A percentile compares a stretch with the other conserved stretches of the same genome.
Conservation (phyloP, 768 basidiomycete species). For the Kwoniella sp. region DNA sequence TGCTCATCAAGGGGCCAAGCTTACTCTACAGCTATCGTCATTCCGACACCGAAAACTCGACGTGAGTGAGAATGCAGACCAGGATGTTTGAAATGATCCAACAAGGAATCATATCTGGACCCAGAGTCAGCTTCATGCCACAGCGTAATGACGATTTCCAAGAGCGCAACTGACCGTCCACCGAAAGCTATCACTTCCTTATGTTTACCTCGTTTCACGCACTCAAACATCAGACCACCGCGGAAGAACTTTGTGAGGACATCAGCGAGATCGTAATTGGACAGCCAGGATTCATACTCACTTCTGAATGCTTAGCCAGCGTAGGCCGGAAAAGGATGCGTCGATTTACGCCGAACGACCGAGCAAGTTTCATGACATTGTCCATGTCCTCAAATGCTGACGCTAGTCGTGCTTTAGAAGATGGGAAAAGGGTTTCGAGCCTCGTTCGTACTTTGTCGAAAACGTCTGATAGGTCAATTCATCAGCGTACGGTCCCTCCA, state of each 20-base stretch:
- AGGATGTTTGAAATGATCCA: slow-evolving; percentile 51
- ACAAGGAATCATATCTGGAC: slow-evolving; percentile 47
- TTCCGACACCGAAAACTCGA: slow-evolving; percentile 48
- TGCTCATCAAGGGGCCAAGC: too few relatives aligned
- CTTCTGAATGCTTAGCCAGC: slow-evolving; percentile 44
- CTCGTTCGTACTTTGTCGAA: slow-evolving; percentile 30
- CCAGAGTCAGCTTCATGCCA: slow-evolving; percentile 1
- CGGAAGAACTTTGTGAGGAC: slow-evolving; percentile 37
- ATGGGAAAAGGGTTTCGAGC: slow-evolving; percentile 37
- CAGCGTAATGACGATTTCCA: not conserved
- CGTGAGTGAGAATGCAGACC: slow-evolving; percentile 37
- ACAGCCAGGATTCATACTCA: slow-evolving; percentile 8
- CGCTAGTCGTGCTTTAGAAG: slow-evolving; percentile 23
- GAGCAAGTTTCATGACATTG: slow-evolving; percentile 36
- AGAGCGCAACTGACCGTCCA: slow-evolving; percentile 37
- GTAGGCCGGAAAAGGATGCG: slow-evolving; percentile 49
- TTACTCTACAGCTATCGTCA: slow-evolving; percentile 54
- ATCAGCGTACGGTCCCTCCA: not conserved
- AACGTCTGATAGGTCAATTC: slow-evolving; percentile 30
- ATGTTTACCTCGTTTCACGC: slow-evolving; percentile 44
- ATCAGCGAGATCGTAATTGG: not conserved
- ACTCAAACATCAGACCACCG: slow-evolving; percentile 55
- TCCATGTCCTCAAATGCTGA: slow-evolving; percentile 43
- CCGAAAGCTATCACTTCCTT: slow-evolving; percentile 51
- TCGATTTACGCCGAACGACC: slow-evolving; percentile 37